Evolutionary conservation across 768 basidiomycete genomes (phyloP).

Genomic region (Termitomyces sp.): DNA sequence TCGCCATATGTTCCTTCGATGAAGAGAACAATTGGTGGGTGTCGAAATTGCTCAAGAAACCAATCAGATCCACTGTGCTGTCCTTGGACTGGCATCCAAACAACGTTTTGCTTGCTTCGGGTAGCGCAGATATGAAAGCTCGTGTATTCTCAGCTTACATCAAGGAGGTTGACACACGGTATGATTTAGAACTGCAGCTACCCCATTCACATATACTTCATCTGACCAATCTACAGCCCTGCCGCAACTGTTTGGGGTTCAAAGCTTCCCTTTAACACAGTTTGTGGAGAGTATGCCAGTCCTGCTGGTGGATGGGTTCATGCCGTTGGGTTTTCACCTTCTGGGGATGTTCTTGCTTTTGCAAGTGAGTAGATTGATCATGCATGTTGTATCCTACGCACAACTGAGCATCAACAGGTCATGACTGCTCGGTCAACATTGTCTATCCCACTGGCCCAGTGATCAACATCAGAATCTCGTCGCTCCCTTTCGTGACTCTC

Average conservation of each 20-base stretch:
- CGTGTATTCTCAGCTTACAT: slow-evolving; percentile 97
- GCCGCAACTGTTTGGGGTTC: slow-evolving; percentile 94
- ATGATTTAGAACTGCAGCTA: slow-evolving; percentile 15
- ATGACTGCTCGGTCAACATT: slow-evolving; percentile 91
- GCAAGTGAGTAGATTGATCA: slow-evolving; percentile 60
- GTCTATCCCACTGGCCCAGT: slow-evolving; percentile 87
- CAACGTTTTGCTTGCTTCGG: slow-evolving; percentile 94
- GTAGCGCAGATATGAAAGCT: slow-evolving; percentile 97
- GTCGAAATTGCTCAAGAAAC: slow-evolving; percentile 95
- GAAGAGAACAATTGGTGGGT: slow-evolving; percentile 99
- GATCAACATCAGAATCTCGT: slow-evolving; percentile 70
- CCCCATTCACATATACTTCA: not conserved
- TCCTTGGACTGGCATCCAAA: slow-evolving; percentile 98
- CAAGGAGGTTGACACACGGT: slow-evolving; percentile 96
- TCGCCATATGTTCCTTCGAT: slow-evolving; percentile 96
- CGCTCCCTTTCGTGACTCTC: slow-evolving; percentile 81
- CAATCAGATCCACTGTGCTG: slow-evolving; percentile 91
- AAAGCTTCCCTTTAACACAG: slow-evolving; percentile 94
- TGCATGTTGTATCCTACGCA: not conserved
- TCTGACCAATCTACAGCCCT: slow-evolving; percentile 50
- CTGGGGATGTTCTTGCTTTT: slow-evolving; percentile 92
- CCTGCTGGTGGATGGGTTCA: slow-evolving; percentile 98
- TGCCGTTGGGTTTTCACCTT: slow-evolving; percentile 91
- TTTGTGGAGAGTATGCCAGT: slow-evolving; percentile 91
- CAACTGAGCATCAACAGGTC: slow-evolving; percentile 48